A percentile compares a stretch with the other conserved stretches of the same genome.
These are phyloP conservation scores for Zostera marina DNA, from an alignment of 116 monocot genomes.

Conservation along the genomic window DNA sequence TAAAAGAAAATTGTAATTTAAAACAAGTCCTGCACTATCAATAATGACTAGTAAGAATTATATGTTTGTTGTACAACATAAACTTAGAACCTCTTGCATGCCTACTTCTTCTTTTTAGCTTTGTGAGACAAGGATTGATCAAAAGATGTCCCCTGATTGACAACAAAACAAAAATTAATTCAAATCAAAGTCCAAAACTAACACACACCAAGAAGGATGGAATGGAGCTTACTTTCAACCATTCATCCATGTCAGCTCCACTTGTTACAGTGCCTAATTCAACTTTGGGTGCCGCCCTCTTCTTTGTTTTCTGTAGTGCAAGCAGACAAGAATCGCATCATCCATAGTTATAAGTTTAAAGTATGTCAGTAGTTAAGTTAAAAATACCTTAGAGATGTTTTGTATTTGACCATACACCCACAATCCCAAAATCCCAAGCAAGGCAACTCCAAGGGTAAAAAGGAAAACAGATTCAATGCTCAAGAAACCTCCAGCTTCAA, in stretches of 20 bases:
- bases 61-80: no score
- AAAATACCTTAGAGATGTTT: constrained; percentile 59
- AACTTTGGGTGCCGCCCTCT: constrained; percentile 38
- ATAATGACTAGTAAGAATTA: no score
- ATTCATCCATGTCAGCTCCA: constrained; percentile 70
- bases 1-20: no score
- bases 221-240: constrained; percentile 44
- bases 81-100: no score
- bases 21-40: no score
- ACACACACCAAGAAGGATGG: not conserved
- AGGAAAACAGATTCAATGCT: constrained; percentile 84
- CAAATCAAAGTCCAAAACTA: not conserved
- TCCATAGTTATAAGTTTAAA: not conserved
- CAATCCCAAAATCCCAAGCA: constrained; percentile 44
- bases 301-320: constrained; percentile 59
- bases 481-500: constrained; percentile 72
- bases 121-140: constrained; percentile 39
- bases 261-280: constrained; percentile 68
- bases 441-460: constrained; percentile 48
- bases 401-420: constrained; percentile 77
- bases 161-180: not conserved
- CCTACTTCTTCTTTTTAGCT: constrained; percentile 74
- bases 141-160: constrained; percentile 50
- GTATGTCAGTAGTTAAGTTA: not conserved
- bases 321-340: not conserved